Evolutionary conservation across 1,284 basidiomycete genomes (phyloP).

Genomic region (Ustilago crameri): DNA sequence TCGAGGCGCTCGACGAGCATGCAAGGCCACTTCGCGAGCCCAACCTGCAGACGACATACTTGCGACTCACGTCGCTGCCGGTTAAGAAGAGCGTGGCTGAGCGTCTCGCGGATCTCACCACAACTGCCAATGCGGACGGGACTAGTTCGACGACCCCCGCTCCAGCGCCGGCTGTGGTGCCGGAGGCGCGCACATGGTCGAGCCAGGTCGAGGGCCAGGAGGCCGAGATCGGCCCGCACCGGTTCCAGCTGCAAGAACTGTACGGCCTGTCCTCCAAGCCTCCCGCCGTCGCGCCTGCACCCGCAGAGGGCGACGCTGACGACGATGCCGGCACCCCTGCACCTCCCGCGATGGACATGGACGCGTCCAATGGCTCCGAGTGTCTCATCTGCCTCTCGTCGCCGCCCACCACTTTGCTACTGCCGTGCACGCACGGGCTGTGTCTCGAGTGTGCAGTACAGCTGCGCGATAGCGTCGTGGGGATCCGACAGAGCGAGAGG

Average conservation of each 20-base stretch:
- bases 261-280: slow-evolving; percentile 60
- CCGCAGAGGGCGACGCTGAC: slow-evolving; percentile 20
- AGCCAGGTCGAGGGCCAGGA: slow-evolving; percentile 62
- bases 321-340: slow-evolving; percentile 17
- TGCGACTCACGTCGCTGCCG: slow-evolving; percentile 54
- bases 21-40: slow-evolving; percentile 53
- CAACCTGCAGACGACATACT: slow-evolving; percentile 61
- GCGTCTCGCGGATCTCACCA: slow-evolving; percentile 9
- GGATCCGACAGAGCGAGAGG: slow-evolving; percentile 54
- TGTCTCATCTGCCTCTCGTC: slow-evolving; percentile 64
- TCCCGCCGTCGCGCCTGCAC: slow-evolving; percentile 35
- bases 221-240: slow-evolving; percentile 62
- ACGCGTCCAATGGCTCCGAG: slow-evolving; percentile 51
- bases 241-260: slow-evolving; percentile 65
- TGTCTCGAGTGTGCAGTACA: slow-evolving; percentile 66
- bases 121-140: background rate
- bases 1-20: slow-evolving; percentile 65
- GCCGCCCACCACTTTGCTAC: slow-evolving; percentile 61
- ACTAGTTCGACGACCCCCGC: background rate
- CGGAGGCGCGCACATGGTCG: slow-evolving; percentile 35
- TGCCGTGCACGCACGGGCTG: slow-evolving; percentile 67
- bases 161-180: background rate
- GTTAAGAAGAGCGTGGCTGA: slow-evolving; percentile 22
- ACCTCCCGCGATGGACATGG: slow-evolving; percentile 28
- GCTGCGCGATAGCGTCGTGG: slow-evolving; percentile 61